These are phyloP conservation scores for Phytophthora uliginosa DNA, from an alignment of 352 stramenopile genomes.

Conservation along the genomic window DNA sequence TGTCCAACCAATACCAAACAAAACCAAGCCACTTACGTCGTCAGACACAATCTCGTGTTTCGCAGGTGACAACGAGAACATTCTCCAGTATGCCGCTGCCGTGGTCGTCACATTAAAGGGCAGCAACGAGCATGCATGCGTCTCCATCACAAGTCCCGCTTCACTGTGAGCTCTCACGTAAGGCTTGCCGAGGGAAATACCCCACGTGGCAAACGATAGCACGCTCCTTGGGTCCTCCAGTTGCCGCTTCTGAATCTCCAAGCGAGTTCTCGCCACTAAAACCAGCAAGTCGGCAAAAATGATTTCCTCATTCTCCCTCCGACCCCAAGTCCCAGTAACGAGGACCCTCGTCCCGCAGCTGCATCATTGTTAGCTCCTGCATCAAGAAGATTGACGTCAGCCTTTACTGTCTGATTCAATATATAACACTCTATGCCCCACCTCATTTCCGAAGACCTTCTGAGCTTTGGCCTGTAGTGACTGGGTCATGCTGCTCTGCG, in stretches of 20 bases:
- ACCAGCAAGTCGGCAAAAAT: conserved; percentile 41
- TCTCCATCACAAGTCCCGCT: conserved; percentile 23
- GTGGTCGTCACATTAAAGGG: conserved; percentile 29
- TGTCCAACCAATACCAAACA: neutral
- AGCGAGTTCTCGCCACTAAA: conserved; percentile 18
- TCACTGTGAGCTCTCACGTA: conserved; percentile 16
- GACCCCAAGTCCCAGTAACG: conserved; percentile 23
- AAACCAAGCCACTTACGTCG: conserved; percentile 10
- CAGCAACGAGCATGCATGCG: conserved; percentile 22
- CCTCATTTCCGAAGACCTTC: conserved; percentile 20
- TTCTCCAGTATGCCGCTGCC: conserved; percentile 26
- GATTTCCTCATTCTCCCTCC: conserved; percentile 24
- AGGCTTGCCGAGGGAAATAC: conserved; percentile 21
- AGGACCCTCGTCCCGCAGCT: conserved; percentile 15
- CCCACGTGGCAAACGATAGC: conserved; percentile 21
- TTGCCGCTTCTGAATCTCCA: conserved; percentile 27
- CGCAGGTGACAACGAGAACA: conserved; percentile 24
- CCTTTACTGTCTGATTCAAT: neutral
- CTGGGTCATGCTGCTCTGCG: conserved; percentile 13
- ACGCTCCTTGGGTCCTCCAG: conserved; percentile 27
- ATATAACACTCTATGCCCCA: neutral
- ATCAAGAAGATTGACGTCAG: conserved; percentile 11
- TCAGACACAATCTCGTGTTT: neutral
- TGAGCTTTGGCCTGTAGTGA: conserved; percentile 15
- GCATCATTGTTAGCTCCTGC: conserved; percentile 32